These are phyloP conservation scores for Solanum lycopersicoides DNA, from an alignment of 257 asterid genomes.

Conservation along the genomic window DNA sequence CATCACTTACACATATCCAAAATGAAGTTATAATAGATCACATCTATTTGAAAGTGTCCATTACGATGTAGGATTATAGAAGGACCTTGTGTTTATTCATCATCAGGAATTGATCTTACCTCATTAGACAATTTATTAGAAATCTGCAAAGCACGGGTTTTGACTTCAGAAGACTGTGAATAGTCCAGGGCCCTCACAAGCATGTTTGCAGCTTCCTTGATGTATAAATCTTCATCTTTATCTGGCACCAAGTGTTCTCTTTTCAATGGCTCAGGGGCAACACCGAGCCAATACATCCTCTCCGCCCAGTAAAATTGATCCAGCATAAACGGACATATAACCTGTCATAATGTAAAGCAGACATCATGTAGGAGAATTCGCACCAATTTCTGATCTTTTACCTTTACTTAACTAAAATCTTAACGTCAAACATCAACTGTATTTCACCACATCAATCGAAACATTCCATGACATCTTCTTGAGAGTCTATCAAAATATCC, in stretches of 20 bases:
- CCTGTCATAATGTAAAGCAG: slow-evolving; percentile 25
- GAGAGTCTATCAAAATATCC: not conserved
- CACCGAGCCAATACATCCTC: slow-evolving; percentile 98
- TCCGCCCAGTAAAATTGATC: slow-evolving; percentile 99
- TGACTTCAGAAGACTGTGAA: slow-evolving; percentile 43
- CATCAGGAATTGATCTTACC: slow-evolving; percentile 31
- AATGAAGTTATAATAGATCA: not conserved
- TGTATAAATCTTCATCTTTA: slow-evolving; percentile 29
- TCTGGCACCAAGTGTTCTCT: slow-evolving; percentile 50
- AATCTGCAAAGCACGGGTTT: slow-evolving; percentile 45
- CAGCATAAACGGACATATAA: slow-evolving; percentile 78
- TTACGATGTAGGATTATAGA: not conserved
- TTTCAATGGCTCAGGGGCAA: slow-evolving; percentile 70
- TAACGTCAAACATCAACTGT: not conserved
- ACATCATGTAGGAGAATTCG: not conserved
- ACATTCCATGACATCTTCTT: not conserved
- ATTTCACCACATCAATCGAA: not conserved
- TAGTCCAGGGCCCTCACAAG: slow-evolving; percentile 37
- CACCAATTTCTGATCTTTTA: not conserved
- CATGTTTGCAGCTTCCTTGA: slow-evolving; percentile 42
- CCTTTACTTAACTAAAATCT: not conserved
- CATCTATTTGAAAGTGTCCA: not conserved
- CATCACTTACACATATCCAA: not conserved
- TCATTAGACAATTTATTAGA: slow-evolving; percentile 47
- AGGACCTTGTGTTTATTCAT: not conserved